Evolutionary conservation across 305 asterid genomes (phyloP).

Genomic region (Fraxinus angustifolia): DNA sequence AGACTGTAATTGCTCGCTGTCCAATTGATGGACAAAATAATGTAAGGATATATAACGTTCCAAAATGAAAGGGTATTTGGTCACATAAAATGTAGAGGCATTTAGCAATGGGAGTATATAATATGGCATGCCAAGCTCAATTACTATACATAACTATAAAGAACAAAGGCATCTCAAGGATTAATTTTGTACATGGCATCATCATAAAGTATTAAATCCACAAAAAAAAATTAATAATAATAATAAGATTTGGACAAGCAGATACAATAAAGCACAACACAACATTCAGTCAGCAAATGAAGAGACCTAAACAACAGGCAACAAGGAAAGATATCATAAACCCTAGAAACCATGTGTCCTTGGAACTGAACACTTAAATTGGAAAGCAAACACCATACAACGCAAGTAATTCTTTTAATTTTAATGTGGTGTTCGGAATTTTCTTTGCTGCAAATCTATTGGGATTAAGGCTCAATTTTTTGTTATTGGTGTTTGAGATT

Average conservation of each 20-base stretch:
- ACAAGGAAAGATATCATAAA: background rate
- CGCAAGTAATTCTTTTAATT: background rate
- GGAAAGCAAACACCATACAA: background rate
- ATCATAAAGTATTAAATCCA: background rate
- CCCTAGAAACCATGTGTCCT: background rate
- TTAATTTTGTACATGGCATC: background rate
- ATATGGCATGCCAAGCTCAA: background rate
- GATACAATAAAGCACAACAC: background rate
- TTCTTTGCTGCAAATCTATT: background rate
- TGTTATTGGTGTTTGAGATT: background rate
- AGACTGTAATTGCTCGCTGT: slow-evolving; percentile 75
- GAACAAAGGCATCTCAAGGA: background rate
- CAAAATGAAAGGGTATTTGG: background rate
- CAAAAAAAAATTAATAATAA: too few species aligned
- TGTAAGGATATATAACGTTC: background rate
- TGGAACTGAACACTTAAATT: background rate
- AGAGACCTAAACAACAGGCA: background rate
- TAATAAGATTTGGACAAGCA: background rate
- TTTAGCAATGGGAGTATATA: background rate
- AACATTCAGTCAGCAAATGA: background rate
- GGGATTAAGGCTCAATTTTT: background rate
- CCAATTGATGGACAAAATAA: slow-evolving; percentile 16
- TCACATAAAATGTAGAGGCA: background rate
- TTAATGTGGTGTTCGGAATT: background rate
- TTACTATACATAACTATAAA: background rate